Evolutionary conservation across 306 rosid genomes (phyloP), one percentile per base, ranked within the genome.

Genomic region (Fagus sylvatica): DNA sequence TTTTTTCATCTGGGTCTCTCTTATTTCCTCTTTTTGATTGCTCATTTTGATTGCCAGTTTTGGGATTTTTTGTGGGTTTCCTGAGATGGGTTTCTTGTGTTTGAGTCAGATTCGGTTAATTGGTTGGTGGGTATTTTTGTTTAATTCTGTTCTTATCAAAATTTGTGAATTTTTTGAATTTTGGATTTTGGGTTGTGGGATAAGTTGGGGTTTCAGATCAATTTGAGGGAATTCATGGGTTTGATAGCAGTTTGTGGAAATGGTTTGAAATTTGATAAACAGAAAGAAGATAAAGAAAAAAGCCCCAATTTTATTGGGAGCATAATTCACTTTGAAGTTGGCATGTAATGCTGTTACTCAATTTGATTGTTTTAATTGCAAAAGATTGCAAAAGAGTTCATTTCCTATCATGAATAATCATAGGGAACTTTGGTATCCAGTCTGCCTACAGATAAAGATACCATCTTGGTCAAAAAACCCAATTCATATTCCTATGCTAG

Each of bases 1-100:
- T 73, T 71, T 85, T 69, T 43, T 71, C 42, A 64, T 79, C 75
- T 80, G 70, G 79, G 79, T 49, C 71, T 19, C 42, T 3, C 17
- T 65, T 55, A 0, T 37, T 85, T 81, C 69, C 48, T 34, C 33
- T 71, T 72, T 49, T 68, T 74, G 73, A 17, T 74, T 1, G 22
- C 53, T 70, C 43, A 1, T 32, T 69, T 34, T 57, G 33, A 11
- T 12, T 48, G 33, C 64, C 15, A 33, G 3, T 30, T 7, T 34
- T 49, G 5, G 11, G 12, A 69, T 12, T 1, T 75, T 75, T 6
- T 36, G 60, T 51, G 79, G 64, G 11, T 80, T 32, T 37, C 41
- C 74, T 76, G 54, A 32, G 49, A 36, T 67, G 75, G 10, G 81
- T 28, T 67, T 53, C 17, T 28, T 32, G 43, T 30, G 67, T 40